Percentiles rank a stretch among this genome's conserved stretches.
These are phyloP conservation scores for Diospyros lotus DNA, from an alignment of 148 eudicot genomes.

Conservation along the genomic window DNA sequence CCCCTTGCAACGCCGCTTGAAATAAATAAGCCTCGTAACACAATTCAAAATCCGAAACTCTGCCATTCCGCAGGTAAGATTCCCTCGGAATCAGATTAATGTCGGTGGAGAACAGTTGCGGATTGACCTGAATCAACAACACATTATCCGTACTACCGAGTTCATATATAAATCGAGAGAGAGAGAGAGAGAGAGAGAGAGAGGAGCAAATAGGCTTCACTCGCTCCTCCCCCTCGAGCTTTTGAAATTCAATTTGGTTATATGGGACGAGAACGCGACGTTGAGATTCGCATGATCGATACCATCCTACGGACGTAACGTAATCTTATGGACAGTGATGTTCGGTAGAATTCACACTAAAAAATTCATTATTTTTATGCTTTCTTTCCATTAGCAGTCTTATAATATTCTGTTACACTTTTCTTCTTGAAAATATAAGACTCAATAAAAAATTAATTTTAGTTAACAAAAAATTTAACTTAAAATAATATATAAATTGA, in stretches of 20 bases:
- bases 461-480: too few species aligned
- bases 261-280: slow-evolving; percentile 20
- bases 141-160: neutral
- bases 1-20: neutral
- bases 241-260: slow-evolving; percentile 53
- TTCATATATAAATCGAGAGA: neutral
- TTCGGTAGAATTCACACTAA: too few species aligned
- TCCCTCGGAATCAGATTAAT: neutral
- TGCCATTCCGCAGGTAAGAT: neutral
- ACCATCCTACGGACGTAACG: slow-evolving; percentile 28
- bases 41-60: neutral
- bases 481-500: too few species aligned
- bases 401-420: too few species aligned
- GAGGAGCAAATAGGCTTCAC: slow-evolving; percentile 15
- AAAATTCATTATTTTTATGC: too few species aligned
- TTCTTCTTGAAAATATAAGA: too few species aligned
- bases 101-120: neutral
- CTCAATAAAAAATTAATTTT: too few species aligned
- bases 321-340: too few species aligned
- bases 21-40: neutral
- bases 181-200: slow-evolving; percentile 13
- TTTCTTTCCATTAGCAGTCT: too few species aligned
- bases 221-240: slow-evolving; percentile 33
- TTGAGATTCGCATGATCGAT: slow-evolving; percentile 21
- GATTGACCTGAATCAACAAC: neutral